These are phyloP conservation scores for Dillenia turbinata DNA, from an alignment of 164 flowering plant genomes.

Conservation along the genomic window DNA sequence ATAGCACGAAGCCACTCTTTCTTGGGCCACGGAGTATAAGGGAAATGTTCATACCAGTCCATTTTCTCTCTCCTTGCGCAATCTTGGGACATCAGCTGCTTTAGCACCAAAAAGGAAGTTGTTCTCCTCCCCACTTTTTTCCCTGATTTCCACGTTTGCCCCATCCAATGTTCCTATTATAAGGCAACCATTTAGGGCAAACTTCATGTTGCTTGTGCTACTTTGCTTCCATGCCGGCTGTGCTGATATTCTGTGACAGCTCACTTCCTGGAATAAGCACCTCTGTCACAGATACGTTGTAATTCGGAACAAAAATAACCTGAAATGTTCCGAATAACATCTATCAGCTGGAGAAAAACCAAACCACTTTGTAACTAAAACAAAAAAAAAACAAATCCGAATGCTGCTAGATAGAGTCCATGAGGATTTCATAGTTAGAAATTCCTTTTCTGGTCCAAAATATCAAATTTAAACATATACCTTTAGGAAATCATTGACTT, in stretches of 20 bases:
- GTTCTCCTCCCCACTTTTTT: slow-evolving; percentile 87
- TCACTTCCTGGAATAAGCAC: slow-evolving; percentile 97
- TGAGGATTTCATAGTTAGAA: too few relatives aligned
- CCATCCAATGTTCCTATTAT: slow-evolving; percentile 97
- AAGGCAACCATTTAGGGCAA: slow-evolving; percentile 94
- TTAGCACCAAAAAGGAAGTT: slow-evolving; percentile 95
- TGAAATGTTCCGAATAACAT: slow-evolving; percentile 23
- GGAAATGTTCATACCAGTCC: slow-evolving; percentile 57
- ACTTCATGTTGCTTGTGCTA: slow-evolving; percentile 99
- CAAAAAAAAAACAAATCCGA: too few relatives aligned
- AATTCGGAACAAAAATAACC: slow-evolving; percentile 96
- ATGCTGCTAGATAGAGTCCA: too few relatives aligned
- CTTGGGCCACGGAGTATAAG: background rate
- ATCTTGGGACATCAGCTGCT: slow-evolving; percentile 80
- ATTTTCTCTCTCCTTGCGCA: slow-evolving; percentile 89
- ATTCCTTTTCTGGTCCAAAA: too few relatives aligned
- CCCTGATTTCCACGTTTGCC: slow-evolving; percentile 97
- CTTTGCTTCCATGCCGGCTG: slow-evolving; percentile 99
- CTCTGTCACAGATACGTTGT: slow-evolving; percentile 96
- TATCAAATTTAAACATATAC: slow-evolving; percentile 20
- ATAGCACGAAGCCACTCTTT: background rate
- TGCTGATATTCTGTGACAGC: slow-evolving; percentile 95
- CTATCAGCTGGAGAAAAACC: too few relatives aligned
- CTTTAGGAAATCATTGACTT: slow-evolving; percentile 78
- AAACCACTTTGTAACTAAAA: too few relatives aligned